Evolutionary conservation across 306 rosid species (phyloP).

Genomic region (Glycine tomentella): DNA sequence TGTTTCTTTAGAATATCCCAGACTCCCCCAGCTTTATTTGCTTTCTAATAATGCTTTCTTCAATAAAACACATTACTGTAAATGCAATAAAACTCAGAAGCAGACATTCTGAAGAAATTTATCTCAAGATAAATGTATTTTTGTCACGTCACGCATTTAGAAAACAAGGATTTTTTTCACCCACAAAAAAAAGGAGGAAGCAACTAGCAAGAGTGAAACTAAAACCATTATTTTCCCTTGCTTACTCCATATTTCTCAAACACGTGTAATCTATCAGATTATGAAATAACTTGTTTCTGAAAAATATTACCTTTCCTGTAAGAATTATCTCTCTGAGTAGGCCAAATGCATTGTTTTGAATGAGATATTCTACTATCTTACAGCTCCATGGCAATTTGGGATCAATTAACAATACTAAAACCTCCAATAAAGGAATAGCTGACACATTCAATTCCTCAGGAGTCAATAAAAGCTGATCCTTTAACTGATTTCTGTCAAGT

Average conservation of each 20-base stretch:
- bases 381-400: constrained; percentile 30
- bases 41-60: constrained; percentile 10
- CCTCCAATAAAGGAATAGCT: constrained; percentile 24
- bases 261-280: neutral
- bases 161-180: constrained; percentile 30
- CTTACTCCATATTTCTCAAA: constrained; percentile 12
- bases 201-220: neutral
- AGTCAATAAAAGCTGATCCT: constrained; percentile 10
- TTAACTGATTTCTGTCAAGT: constrained; percentile 13
- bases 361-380: constrained; percentile 10
- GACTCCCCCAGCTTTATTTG: neutral
- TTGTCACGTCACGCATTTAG: neutral
- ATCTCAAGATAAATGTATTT: constrained; percentile 17
- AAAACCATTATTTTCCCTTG: neutral
- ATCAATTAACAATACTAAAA: constrained; percentile 18
- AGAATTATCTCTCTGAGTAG: constrained; percentile 13
- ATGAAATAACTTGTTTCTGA: neutral
- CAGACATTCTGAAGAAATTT: constrained; percentile 9
- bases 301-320: constrained; percentile 21
- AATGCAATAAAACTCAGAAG: neutral
- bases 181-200: neutral
- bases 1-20: neutral
- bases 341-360: constrained; percentile 11
- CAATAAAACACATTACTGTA: neutral
- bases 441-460: constrained; percentile 17